These are phyloP conservation scores for Fusarium sp. DNA, from an alignment of 2,329 filamentous ascomycete species.

Conservation along the genomic window DNA sequence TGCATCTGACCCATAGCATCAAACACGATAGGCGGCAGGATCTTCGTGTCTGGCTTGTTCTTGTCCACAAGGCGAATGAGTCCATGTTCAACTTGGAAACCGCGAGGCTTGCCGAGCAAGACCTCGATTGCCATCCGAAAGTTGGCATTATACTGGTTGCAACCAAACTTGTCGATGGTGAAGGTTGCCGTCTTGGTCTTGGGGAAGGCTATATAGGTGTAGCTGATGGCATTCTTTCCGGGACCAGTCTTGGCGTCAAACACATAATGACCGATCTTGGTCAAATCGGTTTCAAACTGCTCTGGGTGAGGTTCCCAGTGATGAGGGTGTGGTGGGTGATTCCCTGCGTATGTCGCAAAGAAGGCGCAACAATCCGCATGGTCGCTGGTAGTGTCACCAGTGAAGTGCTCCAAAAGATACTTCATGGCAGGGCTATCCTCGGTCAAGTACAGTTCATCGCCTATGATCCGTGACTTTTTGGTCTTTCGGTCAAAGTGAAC, in stretches of 20 bases:
- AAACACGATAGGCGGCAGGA: conserved; percentile 6
- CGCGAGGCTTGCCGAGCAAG: conserved; percentile 28
- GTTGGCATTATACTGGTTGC: conserved; percentile 41
- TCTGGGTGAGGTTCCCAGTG: conserved; percentile 36
- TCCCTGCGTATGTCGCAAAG: conserved; percentile 31
- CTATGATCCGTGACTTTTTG: not conserved
- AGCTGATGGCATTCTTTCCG: conserved; percentile 4
- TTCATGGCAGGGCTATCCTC: conserved; percentile 1
- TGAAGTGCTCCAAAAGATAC: conserved; percentile 14
- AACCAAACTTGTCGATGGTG: conserved; percentile 28
- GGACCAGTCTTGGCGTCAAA: conserved; percentile 5
- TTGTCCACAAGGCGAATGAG: conserved; percentile 28
- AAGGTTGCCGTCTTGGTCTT: conserved; percentile 8
- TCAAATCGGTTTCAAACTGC: conserved; percentile 28
- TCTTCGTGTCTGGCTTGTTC: not conserved
- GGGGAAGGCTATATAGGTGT: conserved; percentile 39
- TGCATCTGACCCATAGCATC: conserved; percentile 24
- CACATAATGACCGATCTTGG: conserved; percentile 23
- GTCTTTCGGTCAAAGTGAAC: conserved; percentile 20
- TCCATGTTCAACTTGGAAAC: conserved; percentile 19
- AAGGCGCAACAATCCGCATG: conserved; percentile 30
- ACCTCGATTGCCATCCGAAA: conserved; percentile 42
- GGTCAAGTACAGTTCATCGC: conserved; percentile 16
- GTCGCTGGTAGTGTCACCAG: not conserved
- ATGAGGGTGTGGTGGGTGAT: not conserved